Evolutionary conservation across 805 yeast genomes (phyloP).

Genomic region (Helenozyma rhizophorensis): DNA sequence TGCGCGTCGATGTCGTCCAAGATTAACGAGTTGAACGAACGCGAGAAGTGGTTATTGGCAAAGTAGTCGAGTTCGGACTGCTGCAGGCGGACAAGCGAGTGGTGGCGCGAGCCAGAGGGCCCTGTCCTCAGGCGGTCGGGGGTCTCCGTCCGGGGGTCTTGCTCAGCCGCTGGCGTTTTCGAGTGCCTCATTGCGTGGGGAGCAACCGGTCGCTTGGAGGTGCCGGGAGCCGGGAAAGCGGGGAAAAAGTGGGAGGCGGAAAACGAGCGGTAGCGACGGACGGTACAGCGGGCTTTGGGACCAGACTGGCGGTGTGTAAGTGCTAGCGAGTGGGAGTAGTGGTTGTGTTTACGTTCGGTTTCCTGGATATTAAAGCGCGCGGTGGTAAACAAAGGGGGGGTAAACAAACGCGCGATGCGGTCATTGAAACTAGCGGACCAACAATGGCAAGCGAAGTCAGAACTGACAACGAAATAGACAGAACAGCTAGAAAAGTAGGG

Average conservation of each 20-base stretch:
- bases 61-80: constrained; percentile 26
- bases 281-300: too few relatives aligned
- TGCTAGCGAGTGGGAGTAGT: too few relatives aligned
- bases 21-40: constrained; percentile 40
- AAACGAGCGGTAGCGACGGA: too few relatives aligned
- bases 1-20: constrained; percentile 32
- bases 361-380: constrained; percentile 2
- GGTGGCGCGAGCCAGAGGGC: not conserved
- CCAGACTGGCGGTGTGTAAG: too few relatives aligned
- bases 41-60: constrained; percentile 36
- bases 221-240: too few relatives aligned
- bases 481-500: too few relatives aligned
- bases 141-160: not conserved
- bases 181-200: not conserved
- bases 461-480: too few relatives aligned
- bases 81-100: constrained; percentile 1
- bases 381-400: constrained; percentile 17
- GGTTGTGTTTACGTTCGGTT: not conserved
- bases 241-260: too few relatives aligned
- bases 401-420: constrained; percentile 18
- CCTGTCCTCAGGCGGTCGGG: not conserved
- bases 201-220: too few relatives aligned
- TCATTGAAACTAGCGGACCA: too few relatives aligned
- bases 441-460: too few relatives aligned
- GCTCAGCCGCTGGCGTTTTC: not conserved